Base-by-base conservation (phyloP, 1,284 basidiomycete genomes). In the Jaminaea rosea region DNA sequence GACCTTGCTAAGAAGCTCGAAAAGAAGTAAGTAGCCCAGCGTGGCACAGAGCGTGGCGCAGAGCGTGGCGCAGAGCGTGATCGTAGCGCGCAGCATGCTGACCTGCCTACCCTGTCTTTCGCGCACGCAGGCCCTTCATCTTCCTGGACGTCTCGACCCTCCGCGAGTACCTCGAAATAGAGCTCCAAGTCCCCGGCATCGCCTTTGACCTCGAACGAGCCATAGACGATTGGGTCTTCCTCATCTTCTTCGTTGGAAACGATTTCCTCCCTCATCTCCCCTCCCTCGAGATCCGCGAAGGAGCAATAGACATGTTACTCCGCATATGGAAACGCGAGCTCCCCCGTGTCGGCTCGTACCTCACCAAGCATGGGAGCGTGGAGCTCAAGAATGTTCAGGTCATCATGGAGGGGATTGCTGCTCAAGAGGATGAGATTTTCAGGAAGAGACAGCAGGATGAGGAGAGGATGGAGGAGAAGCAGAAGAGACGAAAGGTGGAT, bases 231-330 rank as follows among this genome's bases (percentile, higher is more conserved):
- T 99, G 94, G 93, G 89, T 99, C 67, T 84, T 99, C 73, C 80
- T 99, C 69, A 97, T 97, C 70, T 97, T 99, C 82, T 97, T 99
- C 76, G 93, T 99, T 71, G 94, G 94, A 66, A 99, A 99, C 79
- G 94, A 99, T 78, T 99, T 99, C 80, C 80, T 99, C 71, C 94
- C 94, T 15, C 94, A 99, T 78, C 79, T 99, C 56, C 94, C 94
- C 21, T 89, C 86, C 55, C 83, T 99, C 78, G 94, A 99, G 80
- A 98, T 99, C 73, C 83, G 94, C 67, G 94, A 99, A 78, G 94
- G 93, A 52, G 94, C 93, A 26, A 96, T 99, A 78, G 94, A 98
- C 79, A 91, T 86, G 48, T 79, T 99, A 55, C 78, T 99, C 69
- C 85, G 82, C 75, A 96, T 98, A 53, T 99, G 94, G 94, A 90